phyloP scores from a whole-genome alignment of 371 early-diverging fungal species.

The Rhizopus sp. region DNA sequence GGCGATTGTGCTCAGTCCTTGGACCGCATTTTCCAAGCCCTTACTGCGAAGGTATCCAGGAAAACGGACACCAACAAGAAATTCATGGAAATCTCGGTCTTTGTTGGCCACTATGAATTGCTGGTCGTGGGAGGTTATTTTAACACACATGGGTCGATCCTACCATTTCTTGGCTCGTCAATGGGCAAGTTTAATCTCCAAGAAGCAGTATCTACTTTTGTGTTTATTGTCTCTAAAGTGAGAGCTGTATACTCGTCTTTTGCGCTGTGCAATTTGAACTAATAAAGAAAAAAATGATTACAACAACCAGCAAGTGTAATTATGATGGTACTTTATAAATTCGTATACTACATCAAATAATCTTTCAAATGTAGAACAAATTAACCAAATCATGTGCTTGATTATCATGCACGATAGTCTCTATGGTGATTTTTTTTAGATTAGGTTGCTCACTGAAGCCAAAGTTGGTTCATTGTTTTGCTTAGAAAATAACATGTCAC shows the following conservation, averaged over 20 bases:
- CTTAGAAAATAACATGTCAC: conserved; percentile 13
- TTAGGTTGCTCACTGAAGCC: conserved; percentile 15
- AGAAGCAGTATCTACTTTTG: not conserved
- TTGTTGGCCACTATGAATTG: not conserved
- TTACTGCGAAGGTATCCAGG: not conserved
- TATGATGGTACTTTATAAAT: too few relatives aligned
- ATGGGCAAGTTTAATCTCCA: not conserved
- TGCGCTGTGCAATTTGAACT: too few relatives aligned
- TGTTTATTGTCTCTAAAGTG: too few relatives aligned
- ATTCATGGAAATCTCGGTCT: conserved; percentile 1
- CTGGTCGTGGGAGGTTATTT: conserved; percentile 1
- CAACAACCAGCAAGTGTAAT: too few relatives aligned
- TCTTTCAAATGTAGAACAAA: too few relatives aligned
- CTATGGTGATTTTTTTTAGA: conserved; percentile 20
- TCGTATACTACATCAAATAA: too few relatives aligned
- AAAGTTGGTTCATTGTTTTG: conserved; percentile 22
- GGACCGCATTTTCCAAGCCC: not conserved
- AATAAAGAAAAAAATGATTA: too few relatives aligned
- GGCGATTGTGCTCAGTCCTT: conserved; percentile 4
- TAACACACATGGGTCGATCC: conserved; percentile 1
- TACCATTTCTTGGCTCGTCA: conserved; percentile 2
- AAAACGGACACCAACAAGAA: not conserved
- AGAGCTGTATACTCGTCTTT: too few relatives aligned
- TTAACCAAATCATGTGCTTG: conserved; percentile 6
- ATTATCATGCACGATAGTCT: conserved; percentile 22